Percentiles rank a stretch among this genome's conserved stretches.
Conservation (phyloP, 139 green algal genomes). For the Tetradesmus obliquus region DNA sequence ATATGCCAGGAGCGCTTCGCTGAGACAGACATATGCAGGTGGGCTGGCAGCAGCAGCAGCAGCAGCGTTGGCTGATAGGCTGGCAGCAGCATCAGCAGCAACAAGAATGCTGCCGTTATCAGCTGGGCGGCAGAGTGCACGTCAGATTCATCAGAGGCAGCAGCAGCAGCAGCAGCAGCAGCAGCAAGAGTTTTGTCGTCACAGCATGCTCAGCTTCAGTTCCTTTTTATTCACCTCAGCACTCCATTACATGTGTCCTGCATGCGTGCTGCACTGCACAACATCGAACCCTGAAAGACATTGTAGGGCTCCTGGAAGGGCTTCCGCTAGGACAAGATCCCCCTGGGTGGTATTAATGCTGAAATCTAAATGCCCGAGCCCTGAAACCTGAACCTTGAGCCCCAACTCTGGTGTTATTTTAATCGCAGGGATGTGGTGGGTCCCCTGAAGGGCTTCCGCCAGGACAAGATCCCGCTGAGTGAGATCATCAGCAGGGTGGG, state of each 20-base stretch:
- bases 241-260: too few species aligned
- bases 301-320: constrained; percentile 34
- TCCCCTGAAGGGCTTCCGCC: constrained; percentile 52
- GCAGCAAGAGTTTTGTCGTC: too few species aligned
- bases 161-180: constrained; percentile 9
- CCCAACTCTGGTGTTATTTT: neutral
- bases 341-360: constrained; percentile 58
- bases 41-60: neutral
- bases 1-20: neutral
- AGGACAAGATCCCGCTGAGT: constrained; percentile 58
- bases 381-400: too few species aligned
- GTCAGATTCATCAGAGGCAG: too few species aligned
- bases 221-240: too few species aligned
- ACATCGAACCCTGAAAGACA: too few species aligned
- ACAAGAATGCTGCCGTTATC: too few species aligned
- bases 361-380: too few species aligned
- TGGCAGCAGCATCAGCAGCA: neutral
- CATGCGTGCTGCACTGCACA: neutral
- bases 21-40: neutral
- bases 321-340: constrained; percentile 58
- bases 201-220: too few species aligned
- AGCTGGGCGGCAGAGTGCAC: too few species aligned
- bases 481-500: constrained; percentile 60
- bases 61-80: too few species aligned
- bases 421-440: constrained; percentile 33